Percentiles rank a stretch among this genome's conserved stretches.
Conservation (phyloP, 2,329 filamentous ascomycete genomes). For the Alternaria arborescens region DNA sequence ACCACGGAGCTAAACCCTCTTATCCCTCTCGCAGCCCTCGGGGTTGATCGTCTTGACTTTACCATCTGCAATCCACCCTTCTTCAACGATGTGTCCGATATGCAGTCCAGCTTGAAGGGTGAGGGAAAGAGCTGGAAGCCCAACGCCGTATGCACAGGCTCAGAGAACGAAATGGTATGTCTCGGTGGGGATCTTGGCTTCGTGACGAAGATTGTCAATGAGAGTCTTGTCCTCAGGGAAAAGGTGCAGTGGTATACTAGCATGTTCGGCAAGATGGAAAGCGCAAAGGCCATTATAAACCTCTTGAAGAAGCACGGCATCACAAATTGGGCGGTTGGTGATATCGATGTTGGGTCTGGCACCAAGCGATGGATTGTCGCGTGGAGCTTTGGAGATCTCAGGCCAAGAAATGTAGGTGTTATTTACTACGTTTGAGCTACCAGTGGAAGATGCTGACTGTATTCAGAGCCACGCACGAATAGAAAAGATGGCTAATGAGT, state of each 20-base stretch:
- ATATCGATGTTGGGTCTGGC: constrained; percentile 76
- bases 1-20: constrained; percentile 63
- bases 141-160: constrained; percentile 77
- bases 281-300: constrained; percentile 68
- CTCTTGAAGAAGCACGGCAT: constrained; percentile 66
- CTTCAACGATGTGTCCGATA: constrained; percentile 77
- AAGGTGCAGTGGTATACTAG: constrained; percentile 86
- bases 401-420: constrained; percentile 64
- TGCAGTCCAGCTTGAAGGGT: constrained; percentile 67
- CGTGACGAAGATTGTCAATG: constrained; percentile 72
- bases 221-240: constrained; percentile 68
- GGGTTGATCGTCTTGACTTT: constrained; percentile 73
- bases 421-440: neutral
- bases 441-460: neutral
- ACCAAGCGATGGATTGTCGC: constrained; percentile 88
- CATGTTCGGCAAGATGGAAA: constrained; percentile 85
- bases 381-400: constrained; percentile 79
- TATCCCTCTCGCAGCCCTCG: constrained; percentile 68
- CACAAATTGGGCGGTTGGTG: constrained; percentile 82
- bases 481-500: constrained; percentile 57
- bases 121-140: constrained; percentile 72
- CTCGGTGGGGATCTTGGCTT: constrained; percentile 80
- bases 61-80: constrained; percentile 96
- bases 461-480: constrained; percentile 36
- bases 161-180: constrained; percentile 85